phyloP scores from a whole-genome alignment of 2,329 filamentous ascomycete genomes.

The Talaromyces islandicus region DNA sequence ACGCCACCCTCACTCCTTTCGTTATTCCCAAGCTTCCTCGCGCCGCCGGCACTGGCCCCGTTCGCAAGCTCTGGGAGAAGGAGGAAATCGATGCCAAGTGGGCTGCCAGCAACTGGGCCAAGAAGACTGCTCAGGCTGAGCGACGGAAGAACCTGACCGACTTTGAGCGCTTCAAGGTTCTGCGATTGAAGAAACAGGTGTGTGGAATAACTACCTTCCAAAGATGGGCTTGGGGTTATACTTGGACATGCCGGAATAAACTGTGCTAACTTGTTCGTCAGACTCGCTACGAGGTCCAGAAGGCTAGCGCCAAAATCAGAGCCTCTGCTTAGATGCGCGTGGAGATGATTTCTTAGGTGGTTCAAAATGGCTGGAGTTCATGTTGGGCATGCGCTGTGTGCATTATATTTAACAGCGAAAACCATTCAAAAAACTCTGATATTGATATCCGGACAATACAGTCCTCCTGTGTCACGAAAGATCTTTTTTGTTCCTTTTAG shows the following conservation, averaged over 20 bases:
- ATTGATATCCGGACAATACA: conserved; percentile 28
- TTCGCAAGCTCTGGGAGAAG: conserved; percentile 89
- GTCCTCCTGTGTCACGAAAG: conserved; percentile 14
- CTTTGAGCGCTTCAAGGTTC: conserved; percentile 99
- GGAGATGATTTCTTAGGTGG: conserved; percentile 37
- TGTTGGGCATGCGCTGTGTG: conserved; percentile 36
- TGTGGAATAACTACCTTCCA: conserved; percentile 25
- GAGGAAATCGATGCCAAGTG: conserved; percentile 88
- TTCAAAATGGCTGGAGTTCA: conserved; percentile 18
- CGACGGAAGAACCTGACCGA: conserved; percentile 89
- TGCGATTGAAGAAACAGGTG: conserved; percentile 99
- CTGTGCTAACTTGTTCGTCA: conserved; percentile 26
- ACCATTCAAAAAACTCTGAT: conserved; percentile 32
- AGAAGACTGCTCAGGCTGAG: conserved; percentile 81
- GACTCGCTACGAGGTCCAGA: conserved; percentile 92
- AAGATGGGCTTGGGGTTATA: background rate
- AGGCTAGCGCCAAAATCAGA: conserved; percentile 90
- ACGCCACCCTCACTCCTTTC: conserved; percentile 84
- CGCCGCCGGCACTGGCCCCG: conserved; percentile 70
- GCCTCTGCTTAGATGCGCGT: conserved; percentile 60
- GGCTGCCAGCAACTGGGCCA: conserved; percentile 85
- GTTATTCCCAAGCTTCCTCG: conserved; percentile 81
- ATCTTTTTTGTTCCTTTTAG: conserved; percentile 12
- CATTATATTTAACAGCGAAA: conserved; percentile 32
- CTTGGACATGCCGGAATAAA: background rate